These are phyloP conservation scores for Fraxinus ornus DNA, from an alignment of 305 asterid species.

Conservation along the genomic window DNA sequence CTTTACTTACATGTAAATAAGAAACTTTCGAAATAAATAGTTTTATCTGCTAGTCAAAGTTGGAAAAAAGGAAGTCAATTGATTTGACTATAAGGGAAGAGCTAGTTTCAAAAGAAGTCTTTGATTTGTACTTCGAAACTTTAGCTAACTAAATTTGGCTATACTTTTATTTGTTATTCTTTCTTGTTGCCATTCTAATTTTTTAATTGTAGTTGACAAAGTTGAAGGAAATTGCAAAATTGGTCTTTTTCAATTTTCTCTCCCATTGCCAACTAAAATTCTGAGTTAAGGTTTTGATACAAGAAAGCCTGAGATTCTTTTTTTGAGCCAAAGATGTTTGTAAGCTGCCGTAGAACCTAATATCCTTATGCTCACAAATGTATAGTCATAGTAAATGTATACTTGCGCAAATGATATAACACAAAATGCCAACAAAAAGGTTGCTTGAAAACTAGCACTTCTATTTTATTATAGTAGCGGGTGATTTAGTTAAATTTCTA, in stretches of 20 bases:
- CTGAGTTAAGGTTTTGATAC: background rate
- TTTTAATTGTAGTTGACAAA: background rate
- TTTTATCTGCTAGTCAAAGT: background rate
- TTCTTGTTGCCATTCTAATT: background rate
- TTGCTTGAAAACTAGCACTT: background rate
- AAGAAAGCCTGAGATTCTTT: background rate
- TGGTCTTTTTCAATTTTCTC: background rate
- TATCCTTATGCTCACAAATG: background rate
- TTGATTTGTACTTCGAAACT: background rate
- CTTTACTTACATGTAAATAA: background rate
- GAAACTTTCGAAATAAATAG: background rate
- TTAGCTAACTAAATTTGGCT: background rate
- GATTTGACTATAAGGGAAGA: background rate
- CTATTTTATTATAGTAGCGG: background rate
- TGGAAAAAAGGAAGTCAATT: background rate
- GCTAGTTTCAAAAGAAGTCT: background rate
- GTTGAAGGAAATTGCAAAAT: background rate
- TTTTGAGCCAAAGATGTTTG: background rate
- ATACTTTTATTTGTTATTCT: background rate
- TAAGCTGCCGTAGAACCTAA: background rate
- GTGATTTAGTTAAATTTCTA: background rate
- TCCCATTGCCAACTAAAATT: background rate
- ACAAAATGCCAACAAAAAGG: background rate
- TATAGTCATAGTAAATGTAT: background rate
- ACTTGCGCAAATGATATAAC: background rate